Base-by-base conservation (phyloP, 495 filamentous ascomycete species). In the Talaromyces stipitatus region DNA sequence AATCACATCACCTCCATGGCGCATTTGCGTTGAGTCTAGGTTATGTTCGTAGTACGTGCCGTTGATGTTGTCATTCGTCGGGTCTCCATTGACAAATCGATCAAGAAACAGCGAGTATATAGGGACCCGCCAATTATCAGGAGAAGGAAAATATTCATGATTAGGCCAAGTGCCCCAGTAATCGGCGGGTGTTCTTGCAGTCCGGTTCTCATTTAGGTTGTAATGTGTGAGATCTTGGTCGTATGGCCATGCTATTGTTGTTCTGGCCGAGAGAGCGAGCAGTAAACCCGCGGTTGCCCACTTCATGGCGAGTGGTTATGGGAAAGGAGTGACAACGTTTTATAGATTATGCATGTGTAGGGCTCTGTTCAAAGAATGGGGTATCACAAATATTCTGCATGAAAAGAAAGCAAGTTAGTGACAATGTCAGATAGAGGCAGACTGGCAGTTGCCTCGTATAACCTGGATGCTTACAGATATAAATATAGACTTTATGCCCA, bases 101-200 rank as follows among this genome's bases (percentile, higher is more conserved):
- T 90, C 87, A 1, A 89, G 66, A 57, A 88, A 85, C 26, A 90
- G 60, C 4, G 84, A 86, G 62, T 89, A 90, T 58, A 88, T 81
- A 0, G 87, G 87, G 57, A 90, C 78, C 20, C 87, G 76, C 87
- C 87, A 90, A 60, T 83, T 87, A 1, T 67, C 61, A 0, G 87
- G 86, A 1, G 86, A 88, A 0, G 78, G 75, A 8, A 58, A 64
- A 22, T 48, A 56, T 33, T 62, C 69, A 60, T 83, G 79, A 52
- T 78, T 71, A 12, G 73, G 66, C 77, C 86, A 87, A 68, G 75
- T 62, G 11, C 82, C 82, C 63, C 71, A 78, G 68, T 90, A 90
- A 28, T 90, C 76, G 12, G 82, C 68, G 1, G 86, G 84, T 45
- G 74, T 63, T 16, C 60, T 72, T 8, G 86, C 84, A n/a, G 72